These are phyloP conservation scores for Kalmusia sp. DNA, from an alignment of 2,329 filamentous ascomycete genomes.

Conservation along the genomic window DNA sequence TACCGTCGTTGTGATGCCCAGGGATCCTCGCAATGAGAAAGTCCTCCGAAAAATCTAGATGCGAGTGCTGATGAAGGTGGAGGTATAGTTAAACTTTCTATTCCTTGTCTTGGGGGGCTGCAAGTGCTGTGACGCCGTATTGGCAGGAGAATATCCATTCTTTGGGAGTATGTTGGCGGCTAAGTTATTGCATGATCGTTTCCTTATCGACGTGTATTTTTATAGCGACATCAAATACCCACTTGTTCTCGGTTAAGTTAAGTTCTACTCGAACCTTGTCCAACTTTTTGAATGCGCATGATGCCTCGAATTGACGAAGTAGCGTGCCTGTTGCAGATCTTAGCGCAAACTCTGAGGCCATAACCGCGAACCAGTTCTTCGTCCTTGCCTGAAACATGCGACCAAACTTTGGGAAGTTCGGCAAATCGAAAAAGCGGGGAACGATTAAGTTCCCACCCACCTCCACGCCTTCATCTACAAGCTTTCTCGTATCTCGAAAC, in stretches of 20 bases:
- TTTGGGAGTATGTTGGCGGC: neutral
- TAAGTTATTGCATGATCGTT: neutral
- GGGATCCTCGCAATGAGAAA: constrained; percentile 32
- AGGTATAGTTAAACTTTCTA: neutral
- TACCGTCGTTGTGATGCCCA: constrained; percentile 32
- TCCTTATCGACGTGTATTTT: neutral
- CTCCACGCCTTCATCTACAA: neutral
- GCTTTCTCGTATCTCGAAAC: neutral
- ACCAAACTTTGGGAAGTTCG: neutral
- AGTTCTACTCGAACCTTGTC: neutral
- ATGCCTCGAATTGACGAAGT: constrained; percentile 1
- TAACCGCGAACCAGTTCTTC: neutral
- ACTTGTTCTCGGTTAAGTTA: neutral
- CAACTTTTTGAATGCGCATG: neutral
- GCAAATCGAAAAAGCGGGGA: constrained; percentile 2
- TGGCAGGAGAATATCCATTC: neutral
- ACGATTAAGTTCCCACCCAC: too few species aligned
- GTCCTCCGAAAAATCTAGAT: constrained; percentile 28
- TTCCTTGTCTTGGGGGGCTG: neutral
- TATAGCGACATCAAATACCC: constrained; percentile 2
- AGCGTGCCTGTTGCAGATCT: neutral
- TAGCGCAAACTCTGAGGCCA: neutral
- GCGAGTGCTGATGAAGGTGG: neutral
- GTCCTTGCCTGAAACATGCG: neutral
- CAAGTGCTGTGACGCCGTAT: neutral